A percentile compares a stretch with the other conserved stretches of the same genome.
Conservation (phyloP, 139 green algal genomes). For the Picochlorum sp. region DNA sequence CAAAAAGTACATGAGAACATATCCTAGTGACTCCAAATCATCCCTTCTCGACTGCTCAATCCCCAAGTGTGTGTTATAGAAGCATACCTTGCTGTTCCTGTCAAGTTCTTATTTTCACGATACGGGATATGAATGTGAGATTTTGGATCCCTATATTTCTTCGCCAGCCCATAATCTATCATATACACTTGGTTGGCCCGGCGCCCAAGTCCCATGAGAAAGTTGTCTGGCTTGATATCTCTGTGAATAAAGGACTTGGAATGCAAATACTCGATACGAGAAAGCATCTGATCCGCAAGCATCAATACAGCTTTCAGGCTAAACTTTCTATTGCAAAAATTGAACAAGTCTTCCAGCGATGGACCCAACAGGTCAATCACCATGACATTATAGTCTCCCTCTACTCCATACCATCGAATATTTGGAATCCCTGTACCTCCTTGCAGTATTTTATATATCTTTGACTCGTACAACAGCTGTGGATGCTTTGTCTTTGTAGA, state of each 20-base stretch:
- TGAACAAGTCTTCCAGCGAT: constrained; percentile 97
- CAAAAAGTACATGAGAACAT: constrained; percentile 99
- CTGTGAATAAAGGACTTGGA: constrained; percentile 97
- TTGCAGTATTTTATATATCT: constrained; percentile 92
- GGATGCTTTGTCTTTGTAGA: constrained; percentile 80
- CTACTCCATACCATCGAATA: constrained; percentile 96
- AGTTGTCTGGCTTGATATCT: constrained; percentile 99
- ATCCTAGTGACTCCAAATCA: constrained; percentile 92
- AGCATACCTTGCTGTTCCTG: constrained; percentile 97
- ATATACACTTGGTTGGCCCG: constrained; percentile 98
- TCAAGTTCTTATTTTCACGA: constrained; percentile 98
- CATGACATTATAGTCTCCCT: constrained; percentile 99
- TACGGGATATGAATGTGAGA: constrained; percentile 99
- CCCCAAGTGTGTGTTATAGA: constrained; percentile 97
- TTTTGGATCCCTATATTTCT: constrained; percentile 99
- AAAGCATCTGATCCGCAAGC: constrained; percentile 97
- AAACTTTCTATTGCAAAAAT: constrained; percentile 98
- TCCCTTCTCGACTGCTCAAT: constrained; percentile 96
- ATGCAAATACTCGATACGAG: constrained; percentile 96
- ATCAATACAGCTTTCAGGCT: constrained; percentile 97
- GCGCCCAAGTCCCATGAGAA: constrained; percentile 96
- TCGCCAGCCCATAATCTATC: constrained; percentile 99
- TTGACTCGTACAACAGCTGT: constrained; percentile 91
- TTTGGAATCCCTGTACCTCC: constrained; percentile 95
- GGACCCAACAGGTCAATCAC: constrained; percentile 96